phyloP scores from a whole-genome alignment of 768 basidiomycete genomes.

The Ephemerocybe angulata region DNA sequence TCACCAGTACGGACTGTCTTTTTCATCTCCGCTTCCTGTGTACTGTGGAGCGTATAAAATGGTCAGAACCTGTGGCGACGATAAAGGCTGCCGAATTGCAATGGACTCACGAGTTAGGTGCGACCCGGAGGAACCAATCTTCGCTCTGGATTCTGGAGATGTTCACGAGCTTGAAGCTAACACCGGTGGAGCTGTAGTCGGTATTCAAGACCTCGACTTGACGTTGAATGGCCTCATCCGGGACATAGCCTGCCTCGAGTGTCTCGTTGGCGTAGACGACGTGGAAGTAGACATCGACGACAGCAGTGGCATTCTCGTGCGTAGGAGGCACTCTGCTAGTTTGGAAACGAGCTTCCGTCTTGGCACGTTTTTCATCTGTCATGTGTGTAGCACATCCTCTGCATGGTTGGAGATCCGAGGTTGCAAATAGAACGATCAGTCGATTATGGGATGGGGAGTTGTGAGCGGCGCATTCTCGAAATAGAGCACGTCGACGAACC shows the following conservation, averaged over 20 bases:
- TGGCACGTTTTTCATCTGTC: slow-evolving; percentile 26
- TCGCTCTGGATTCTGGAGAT: slow-evolving; percentile 40
- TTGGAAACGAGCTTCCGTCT: slow-evolving; percentile 37
- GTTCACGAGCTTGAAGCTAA: slow-evolving; percentile 38
- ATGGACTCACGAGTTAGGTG: slow-evolving; percentile 30
- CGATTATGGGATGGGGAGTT: neutral
- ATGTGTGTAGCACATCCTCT: slow-evolving; percentile 39
- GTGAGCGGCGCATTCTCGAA: neutral
- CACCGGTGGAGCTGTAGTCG: slow-evolving; percentile 36
- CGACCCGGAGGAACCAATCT: slow-evolving; percentile 46
- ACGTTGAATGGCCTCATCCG: slow-evolving; percentile 32
- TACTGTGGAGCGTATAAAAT: neutral
- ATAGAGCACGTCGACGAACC: neutral
- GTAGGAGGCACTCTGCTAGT: slow-evolving; percentile 27
- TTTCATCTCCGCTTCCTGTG: slow-evolving; percentile 38
- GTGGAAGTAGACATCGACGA: slow-evolving; percentile 42
- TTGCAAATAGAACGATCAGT: neutral
- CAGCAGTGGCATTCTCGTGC: slow-evolving; percentile 24
- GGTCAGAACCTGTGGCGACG: neutral
- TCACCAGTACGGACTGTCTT: slow-evolving; percentile 37
- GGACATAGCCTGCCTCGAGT: slow-evolving; percentile 34
- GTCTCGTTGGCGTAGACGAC: slow-evolving; percentile 40
- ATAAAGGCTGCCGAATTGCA: neutral
- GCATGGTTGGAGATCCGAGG: neutral
- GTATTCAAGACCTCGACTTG: slow-evolving; percentile 39